Base-by-base conservation (phyloP, 306 rosid species). In the Pyrus betulifolia region DNA sequence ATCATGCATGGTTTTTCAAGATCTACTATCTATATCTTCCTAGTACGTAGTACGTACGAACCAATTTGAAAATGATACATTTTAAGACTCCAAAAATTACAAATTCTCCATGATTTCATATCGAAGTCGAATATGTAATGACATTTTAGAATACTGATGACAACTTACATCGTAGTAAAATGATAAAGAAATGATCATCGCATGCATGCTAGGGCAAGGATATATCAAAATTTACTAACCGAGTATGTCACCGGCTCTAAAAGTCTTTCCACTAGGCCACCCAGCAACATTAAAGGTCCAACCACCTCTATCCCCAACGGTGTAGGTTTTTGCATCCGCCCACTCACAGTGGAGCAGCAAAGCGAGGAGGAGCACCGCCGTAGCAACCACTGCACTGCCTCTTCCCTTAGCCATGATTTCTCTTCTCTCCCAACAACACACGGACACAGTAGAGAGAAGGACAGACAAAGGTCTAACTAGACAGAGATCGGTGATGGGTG, bases 231-330 rank as follows among this genome's bases (percentile, higher is more conserved):
- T 42, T 42, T 42, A 42, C 45, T 42, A 2, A 93, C 98, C 95
- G 21, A 93, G 89, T 6, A 79, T 85, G 84, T 93, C 98, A 27
- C 98, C 98, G 6, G 97, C 93, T 5, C 85, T 82, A 30, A 93
- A 91, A 31, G 44, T 76, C 82, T 93, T 91, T 44, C 96, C 96
- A 0, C 35, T 74, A 1, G 97, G 97, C 98, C 98, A 93, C 2
- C 59, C 79, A 54, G 73, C 84, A 42, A 81, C 55, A 81, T 88
- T 88, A 6, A 89, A 87, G 78, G 97, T 79, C 98, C 98, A 93
- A 33, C 98, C 96, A 4, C 74, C 59, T 1, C 71, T 0, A 73
- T 11, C 96, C 17, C 98, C 98, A 61, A 93, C 97, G 0, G 58
- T 81, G 91, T 75, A 89, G 72, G 69, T 78, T 11, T 86, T 90